Evolutionary conservation across 345 rosid genomes (phyloP), one percentile per base, ranked within the genome.

Genomic region (Hibiscus mutabilis): DNA sequence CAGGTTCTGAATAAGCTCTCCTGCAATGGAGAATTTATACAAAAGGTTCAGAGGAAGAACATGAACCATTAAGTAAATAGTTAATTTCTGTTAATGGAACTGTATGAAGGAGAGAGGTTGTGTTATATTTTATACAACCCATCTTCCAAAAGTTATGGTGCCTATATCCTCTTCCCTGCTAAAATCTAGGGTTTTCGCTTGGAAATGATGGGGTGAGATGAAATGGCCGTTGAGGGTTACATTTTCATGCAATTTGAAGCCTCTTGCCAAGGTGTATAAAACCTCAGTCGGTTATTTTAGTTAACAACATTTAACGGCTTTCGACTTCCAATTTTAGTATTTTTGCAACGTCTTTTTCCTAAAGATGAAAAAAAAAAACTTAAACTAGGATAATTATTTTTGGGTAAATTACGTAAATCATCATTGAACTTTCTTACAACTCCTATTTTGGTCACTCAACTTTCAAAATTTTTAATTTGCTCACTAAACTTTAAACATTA

Each of bases 41-140:
- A 22, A 49, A 15, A 72, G 19, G 11, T 21, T 44, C 31, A 49
- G 27, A 16, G 0, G 66, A 31, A 19, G 67, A 67, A 51, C 51
- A 53, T 65, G 78, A 52, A 8, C 61, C 60, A 12, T 25, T 37
- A 12, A 69, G 55, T 14, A 62, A 47, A 15, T 58, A 2, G 73
- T 61, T 59, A 59, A 31, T 49, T 49, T 49, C 53, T 49, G 53
- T 49, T 49, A 49, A 49, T 37, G 53, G 14, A 49, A 49, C 53
- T 15, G 53, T 14, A 49, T 1, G 53, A 49, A 1, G 19, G 53
- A 49, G 53, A 5, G 53, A 49, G 53, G 53, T 49, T 49, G 18
- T 15, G 18, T 49, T 49, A 49, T 49, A 49, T 14, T 49, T 49
- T 16, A 49, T 52, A 18, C 35, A 33, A 33, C 35, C 35, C 35